phyloP scores from a whole-genome alignment of 2,329 filamentous ascomycete species.

The Paracorniculantispora psalliotae region DNA sequence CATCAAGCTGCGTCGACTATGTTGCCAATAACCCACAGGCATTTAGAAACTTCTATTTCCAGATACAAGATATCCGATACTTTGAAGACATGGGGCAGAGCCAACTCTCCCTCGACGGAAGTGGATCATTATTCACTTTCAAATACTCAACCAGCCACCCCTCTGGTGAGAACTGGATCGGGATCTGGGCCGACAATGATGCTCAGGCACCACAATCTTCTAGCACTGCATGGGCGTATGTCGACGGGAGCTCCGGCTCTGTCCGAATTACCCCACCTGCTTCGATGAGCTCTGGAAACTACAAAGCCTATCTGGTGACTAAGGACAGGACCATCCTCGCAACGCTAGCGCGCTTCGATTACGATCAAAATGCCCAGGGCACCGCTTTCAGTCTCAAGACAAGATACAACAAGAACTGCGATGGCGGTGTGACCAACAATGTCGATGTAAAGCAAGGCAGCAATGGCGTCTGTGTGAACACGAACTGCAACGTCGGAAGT shows the following conservation, averaged over 20 bases:
- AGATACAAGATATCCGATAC: neutral
- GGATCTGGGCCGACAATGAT: neutral
- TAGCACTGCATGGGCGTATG: neutral
- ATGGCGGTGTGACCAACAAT: neutral
- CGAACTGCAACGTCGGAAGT: slow-evolving; percentile 4
- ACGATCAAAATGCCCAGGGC: neutral
- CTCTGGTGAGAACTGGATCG: slow-evolving; percentile 1
- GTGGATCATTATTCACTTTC: neutral
- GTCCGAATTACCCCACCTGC: neutral
- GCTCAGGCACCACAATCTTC: neutral
- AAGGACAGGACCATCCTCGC: neutral
- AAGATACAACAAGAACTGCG: neutral
- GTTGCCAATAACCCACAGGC: slow-evolving; percentile 2
- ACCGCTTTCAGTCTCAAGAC: slow-evolving; percentile 3
- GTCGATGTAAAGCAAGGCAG: neutral
- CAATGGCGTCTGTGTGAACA: slow-evolving; percentile 4
- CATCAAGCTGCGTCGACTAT: neutral
- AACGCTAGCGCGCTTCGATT: neutral
- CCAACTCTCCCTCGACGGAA: neutral
- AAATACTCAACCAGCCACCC: neutral
- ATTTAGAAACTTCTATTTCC: slow-evolving; percentile 1
- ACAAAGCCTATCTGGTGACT: slow-evolving; percentile 4
- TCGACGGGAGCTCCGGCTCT: neutral
- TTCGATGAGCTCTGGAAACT: neutral
- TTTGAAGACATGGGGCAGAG: neutral